Evolutionary conservation across 805 yeast genomes (phyloP).

Genomic region (Saccharomycopsis oosterbeekiorum): DNA sequence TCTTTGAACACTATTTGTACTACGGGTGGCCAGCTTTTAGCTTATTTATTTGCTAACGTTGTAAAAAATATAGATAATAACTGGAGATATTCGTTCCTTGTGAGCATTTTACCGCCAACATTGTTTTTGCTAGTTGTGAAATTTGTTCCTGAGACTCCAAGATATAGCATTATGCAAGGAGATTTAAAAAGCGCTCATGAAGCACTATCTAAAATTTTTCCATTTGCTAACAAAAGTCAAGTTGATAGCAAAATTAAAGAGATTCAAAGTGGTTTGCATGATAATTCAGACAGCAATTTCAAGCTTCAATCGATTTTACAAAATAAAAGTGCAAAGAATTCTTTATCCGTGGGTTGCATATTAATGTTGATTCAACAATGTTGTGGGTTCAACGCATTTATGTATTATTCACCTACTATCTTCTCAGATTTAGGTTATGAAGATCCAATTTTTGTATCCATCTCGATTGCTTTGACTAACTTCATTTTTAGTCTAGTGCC

Average conservation of each 20-base stretch:
- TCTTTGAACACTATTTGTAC: slow-evolving; percentile 34
- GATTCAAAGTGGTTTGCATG: slow-evolving; percentile 36
- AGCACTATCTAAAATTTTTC: slow-evolving; percentile 36
- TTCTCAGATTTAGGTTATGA: slow-evolving; percentile 41
- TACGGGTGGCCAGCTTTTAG: slow-evolving; percentile 42
- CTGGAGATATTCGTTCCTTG: slow-evolving; percentile 33
- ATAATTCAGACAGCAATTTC: slow-evolving; percentile 20
- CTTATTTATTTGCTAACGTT: slow-evolving; percentile 31
- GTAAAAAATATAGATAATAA: slow-evolving; percentile 23
- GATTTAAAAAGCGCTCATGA: slow-evolving; percentile 29
- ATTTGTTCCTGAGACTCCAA: slow-evolving; percentile 43
- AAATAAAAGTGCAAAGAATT: slow-evolving; percentile 26
- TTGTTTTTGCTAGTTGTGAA: slow-evolving; percentile 29
- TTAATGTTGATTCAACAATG: slow-evolving; percentile 49
- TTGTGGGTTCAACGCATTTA: slow-evolving; percentile 54
- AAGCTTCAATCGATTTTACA: slow-evolving; percentile 17
- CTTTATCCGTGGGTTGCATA: slow-evolving; percentile 38
- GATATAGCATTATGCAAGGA: slow-evolving; percentile 31
- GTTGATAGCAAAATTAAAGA: slow-evolving; percentile 37
- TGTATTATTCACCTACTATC: slow-evolving; percentile 52
- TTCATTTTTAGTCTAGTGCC: slow-evolving; percentile 47
- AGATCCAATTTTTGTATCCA: slow-evolving; percentile 48
- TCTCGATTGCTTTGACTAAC: slow-evolving; percentile 44
- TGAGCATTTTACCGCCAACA: slow-evolving; percentile 34
- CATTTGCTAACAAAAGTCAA: slow-evolving; percentile 33